Base-by-base conservation (phyloP, 371 early-diverging fungal species). In the Umbelopsis sp. region DNA sequence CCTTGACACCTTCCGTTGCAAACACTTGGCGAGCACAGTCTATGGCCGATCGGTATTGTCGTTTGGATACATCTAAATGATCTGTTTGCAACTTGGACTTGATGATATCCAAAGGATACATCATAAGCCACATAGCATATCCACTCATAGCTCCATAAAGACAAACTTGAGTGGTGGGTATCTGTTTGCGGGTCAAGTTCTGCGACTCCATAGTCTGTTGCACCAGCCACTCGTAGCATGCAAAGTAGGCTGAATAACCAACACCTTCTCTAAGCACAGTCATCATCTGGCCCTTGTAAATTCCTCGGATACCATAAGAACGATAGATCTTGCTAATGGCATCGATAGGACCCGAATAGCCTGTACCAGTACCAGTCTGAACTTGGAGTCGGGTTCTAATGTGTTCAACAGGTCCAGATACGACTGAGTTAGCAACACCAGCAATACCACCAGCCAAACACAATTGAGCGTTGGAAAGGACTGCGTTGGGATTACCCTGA, bases 351-450 rank as follows among this genome's bases (percentile, higher is more conserved):
- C 93, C 92, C 63, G 70, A 72, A 80, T 86, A 88, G 62, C 86
- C 77, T 3, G 35, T 66, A 22, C 86, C 77, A 1, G 35, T 66
- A 29, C 73, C 72, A 3, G 85, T 88, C 77, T 92, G 93, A 10
- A 91, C 91, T 74, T 93, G 93, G 66, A 93, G 84, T 69, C 92
- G 89, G 22, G 89, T 91, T 75, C 93, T 86, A 70, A 92, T 93
- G 69, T 90, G 92, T 76, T 96, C 96, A 4, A 96, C 92, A 6
- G 95, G 96, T 67, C 87, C 89, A 14, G 92, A 93, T 4, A 96
- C 85, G 48, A 94, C 72, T n/a, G 94, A 89, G 73, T 93, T 94
- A 72, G 91, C 91, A 11, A 91, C 75, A 69, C 96, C 96, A 64
- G 92, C 87, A 0, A 88, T 84, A 32, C 94, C 93, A 64, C 96